Evolutionary conservation across 1,284 basidiomycete species (phyloP), one percentile per base, ranked within the genome.

Genomic region (Exobasidium cylindrosporum): DNA sequence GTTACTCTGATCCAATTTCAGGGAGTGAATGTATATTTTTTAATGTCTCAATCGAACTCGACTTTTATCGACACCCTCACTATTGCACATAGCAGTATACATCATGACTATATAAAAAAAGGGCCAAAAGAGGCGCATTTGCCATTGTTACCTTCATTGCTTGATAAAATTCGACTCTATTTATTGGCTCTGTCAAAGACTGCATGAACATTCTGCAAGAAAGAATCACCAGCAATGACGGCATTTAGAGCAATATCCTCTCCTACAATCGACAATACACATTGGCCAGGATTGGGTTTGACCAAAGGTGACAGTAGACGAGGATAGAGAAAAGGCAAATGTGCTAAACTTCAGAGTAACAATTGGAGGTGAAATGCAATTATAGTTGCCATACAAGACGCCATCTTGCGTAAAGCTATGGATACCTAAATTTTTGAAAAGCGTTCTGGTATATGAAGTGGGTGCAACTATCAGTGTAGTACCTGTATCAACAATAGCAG

Each of bases 401-500:
- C 84, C 83, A 40, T 68, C 58, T 54, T 69, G 62, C 7, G 62
- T 69, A 62, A 77, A 77, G 11, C 68, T 64, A 0, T 80, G 81
- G 54, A 84, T 80, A 59, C 81, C 76, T 57, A 87, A 76, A 3
- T 69, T 57, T 21, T 64, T 69, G 78, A 85, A 86, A 68, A 87
- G 82, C 32, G 71, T 64, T 44, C 77, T 62, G 3, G 79, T 81
- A 57, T 77, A 68, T 43, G 56, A 58, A 2, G 74, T 73, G 21
- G 81, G 80, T 14, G 78, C 79, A 13, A 86, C 82, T 11, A 79
- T 81, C 31, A 80, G 60, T 1, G 82, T 80, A 21, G 85, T 83
- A 40, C 84, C 85, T 31, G 85, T 82, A 74, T 86, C 83, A 64
- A 85, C 72, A 44, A 86, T 83, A n/a, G 84, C 83, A 60, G 83